These are phyloP conservation scores for Colletotrichum karsti DNA, from an alignment of 2,329 filamentous ascomycete genomes.

Conservation along the genomic window DNA sequence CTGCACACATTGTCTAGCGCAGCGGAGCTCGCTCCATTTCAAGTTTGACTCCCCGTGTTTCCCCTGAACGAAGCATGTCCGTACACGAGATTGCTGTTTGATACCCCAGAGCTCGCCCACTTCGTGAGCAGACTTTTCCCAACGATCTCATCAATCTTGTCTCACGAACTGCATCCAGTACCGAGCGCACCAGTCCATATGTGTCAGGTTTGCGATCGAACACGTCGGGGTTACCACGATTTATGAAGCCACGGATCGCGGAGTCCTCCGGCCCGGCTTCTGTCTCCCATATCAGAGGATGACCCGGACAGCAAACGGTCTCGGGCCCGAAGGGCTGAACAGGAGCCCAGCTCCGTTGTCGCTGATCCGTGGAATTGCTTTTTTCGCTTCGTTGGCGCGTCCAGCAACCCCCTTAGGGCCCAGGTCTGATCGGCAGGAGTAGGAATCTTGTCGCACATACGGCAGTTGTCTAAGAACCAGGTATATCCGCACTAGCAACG, in stretches of 20 bases:
- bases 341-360: not conserved
- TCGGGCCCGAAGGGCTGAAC: not conserved
- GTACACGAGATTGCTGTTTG: not conserved
- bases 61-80: constrained; percentile 1
- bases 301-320: not conserved
- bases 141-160: not conserved
- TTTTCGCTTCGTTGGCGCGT: not conserved
- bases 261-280: not conserved
- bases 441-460: not conserved
- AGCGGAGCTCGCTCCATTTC: not conserved
- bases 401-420: not conserved
- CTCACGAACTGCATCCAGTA: not conserved
- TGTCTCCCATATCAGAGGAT: no score
- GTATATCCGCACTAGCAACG: not conserved
- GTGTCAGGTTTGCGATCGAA: not conserved
- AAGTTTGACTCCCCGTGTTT: not conserved
- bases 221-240: no score
- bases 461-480: not conserved
- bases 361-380: not conserved
- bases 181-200: not conserved
- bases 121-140: not conserved
- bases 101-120: not conserved
- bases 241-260: no score
- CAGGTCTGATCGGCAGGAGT: not conserved
- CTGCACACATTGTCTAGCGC: not conserved